These are phyloP conservation scores for Ustilago sp. DNA, from an alignment of 1,284 basidiomycete species.

Conservation along the genomic window DNA sequence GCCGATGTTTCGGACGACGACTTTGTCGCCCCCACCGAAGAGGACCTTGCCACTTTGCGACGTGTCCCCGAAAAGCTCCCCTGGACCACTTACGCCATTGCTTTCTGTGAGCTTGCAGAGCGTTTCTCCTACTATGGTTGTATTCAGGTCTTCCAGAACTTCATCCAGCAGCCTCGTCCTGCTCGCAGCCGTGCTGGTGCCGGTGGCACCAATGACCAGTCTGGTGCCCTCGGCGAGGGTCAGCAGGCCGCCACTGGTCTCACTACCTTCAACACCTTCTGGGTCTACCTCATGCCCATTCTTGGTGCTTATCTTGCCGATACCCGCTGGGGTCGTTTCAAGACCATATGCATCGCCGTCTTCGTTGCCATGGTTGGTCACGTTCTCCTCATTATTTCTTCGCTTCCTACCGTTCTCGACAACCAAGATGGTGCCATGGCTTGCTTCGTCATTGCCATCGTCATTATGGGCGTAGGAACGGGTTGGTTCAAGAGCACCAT, in stretches of 20 bases:
- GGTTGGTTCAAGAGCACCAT: conserved; percentile 79
- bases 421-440: conserved; percentile 74
- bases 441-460: conserved; percentile 73
- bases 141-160: conserved; percentile 66
- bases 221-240: conserved; percentile 65
- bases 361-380: conserved; percentile 73
- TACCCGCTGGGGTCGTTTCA: conserved; percentile 71
- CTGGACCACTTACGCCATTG: conserved; percentile 63
- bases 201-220: conserved; percentile 49
- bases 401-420: conserved; percentile 79
- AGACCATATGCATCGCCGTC: conserved; percentile 71
- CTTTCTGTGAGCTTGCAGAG: conserved; percentile 68
- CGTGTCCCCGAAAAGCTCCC: conserved; percentile 66
- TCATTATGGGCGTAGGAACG: conserved; percentile 73
- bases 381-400: conserved; percentile 79
- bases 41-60: conserved; percentile 61
- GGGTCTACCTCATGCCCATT: conserved; percentile 64
- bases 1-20: conserved; percentile 37
- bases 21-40: conserved; percentile 55
- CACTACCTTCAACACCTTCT: conserved; percentile 67
- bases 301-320: conserved; percentile 70
- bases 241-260: conserved; percentile 66
- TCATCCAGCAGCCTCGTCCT: conserved; percentile 62
- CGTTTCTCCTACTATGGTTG: conserved; percentile 68
- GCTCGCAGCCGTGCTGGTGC: conserved; percentile 56